phyloP scores from a whole-genome alignment of 2,329 filamentous ascomycete species.

The Colletotrichum caudatum region DNA sequence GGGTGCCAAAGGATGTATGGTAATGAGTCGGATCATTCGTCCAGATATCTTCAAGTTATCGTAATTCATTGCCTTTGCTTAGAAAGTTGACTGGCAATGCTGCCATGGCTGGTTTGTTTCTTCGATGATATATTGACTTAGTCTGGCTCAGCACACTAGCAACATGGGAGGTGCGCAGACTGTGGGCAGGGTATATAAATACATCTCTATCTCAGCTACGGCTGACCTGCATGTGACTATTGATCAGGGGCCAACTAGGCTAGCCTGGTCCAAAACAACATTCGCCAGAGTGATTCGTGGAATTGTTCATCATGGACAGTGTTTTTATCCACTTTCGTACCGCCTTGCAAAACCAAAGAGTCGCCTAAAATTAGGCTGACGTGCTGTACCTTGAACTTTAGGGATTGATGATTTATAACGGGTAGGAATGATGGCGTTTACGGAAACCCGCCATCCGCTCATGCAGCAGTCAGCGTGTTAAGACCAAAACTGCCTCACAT shows the following conservation, averaged over 20 bases:
- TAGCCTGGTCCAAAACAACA: not conserved
- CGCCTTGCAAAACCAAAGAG: too few species aligned
- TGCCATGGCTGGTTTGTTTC: too few species aligned
- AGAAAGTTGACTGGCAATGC: not conserved
- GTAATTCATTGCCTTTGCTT: too few species aligned
- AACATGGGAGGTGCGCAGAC: not conserved
- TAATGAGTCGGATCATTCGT: too few species aligned
- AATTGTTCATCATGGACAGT: not conserved
- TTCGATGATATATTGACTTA: not conserved
- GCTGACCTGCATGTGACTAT: conserved; percentile 7
- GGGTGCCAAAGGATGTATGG: too few species aligned
- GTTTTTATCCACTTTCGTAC: not conserved
- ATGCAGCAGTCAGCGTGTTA: not conserved
- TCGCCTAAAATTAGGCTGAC: too few species aligned
- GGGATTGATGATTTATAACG: not conserved
- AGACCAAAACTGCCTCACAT: not conserved
- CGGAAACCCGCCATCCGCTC: not conserved
- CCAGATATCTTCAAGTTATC: too few species aligned
- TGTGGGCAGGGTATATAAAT: not conserved
- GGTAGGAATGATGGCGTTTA: not conserved
- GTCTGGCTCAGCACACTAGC: not conserved
- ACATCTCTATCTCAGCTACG: not conserved
- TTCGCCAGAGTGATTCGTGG: not conserved
- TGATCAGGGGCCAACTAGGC: not conserved
- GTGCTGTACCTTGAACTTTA: accelerated